Percentiles rank a stretch among this genome's conserved stretches.
These are phyloP conservation scores for Wickerhamomyces ciferrii DNA, from an alignment of 805 yeast genomes.

Conservation along the genomic window DNA sequence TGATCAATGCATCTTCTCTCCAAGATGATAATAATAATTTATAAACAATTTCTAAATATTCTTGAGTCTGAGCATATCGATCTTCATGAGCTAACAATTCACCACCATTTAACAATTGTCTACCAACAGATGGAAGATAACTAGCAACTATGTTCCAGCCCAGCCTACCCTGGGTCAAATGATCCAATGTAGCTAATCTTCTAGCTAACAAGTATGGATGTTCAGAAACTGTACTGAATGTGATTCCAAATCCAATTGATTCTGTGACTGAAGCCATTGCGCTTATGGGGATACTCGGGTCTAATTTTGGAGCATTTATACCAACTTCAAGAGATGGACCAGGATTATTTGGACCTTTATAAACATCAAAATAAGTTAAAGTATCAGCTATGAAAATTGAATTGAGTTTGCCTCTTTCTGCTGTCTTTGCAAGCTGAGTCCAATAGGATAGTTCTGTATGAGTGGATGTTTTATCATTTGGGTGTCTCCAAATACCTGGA, in stretches of 20 bases:
- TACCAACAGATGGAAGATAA: slow-evolving; percentile 32
- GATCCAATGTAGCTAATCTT: slow-evolving; percentile 34
- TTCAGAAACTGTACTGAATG: slow-evolving; percentile 35
- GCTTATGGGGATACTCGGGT: slow-evolving; percentile 31
- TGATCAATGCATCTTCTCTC: slow-evolving; percentile 30
- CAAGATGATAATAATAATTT: slow-evolving; percentile 35
- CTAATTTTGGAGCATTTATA: slow-evolving; percentile 31
- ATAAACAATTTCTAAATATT: slow-evolving; percentile 33
- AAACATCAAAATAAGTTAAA: slow-evolving; percentile 34
- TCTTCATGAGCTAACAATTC: slow-evolving; percentile 38
- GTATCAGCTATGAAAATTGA: slow-evolving; percentile 36
- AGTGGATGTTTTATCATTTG: too few relatives aligned
- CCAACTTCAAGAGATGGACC: slow-evolving; percentile 16
- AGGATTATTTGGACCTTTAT: slow-evolving; percentile 23
- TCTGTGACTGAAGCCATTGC: slow-evolving; percentile 38
- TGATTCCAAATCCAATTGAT: slow-evolving; percentile 31
- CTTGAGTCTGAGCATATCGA: slow-evolving; percentile 36
- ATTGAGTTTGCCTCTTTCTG: slow-evolving; percentile 33
- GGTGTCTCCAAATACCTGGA: too few relatives aligned
- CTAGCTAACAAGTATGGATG: slow-evolving; percentile 34
- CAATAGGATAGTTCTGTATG: slow-evolving; percentile 11
- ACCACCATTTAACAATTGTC: slow-evolving; percentile 28
- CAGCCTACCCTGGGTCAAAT: slow-evolving; percentile 33
- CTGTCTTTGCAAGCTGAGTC: slow-evolving; percentile 29
- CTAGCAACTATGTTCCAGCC: slow-evolving; percentile 40